Conservation (phyloP, 306 rosid genomes). For the Datisca glomerata region DNA sequence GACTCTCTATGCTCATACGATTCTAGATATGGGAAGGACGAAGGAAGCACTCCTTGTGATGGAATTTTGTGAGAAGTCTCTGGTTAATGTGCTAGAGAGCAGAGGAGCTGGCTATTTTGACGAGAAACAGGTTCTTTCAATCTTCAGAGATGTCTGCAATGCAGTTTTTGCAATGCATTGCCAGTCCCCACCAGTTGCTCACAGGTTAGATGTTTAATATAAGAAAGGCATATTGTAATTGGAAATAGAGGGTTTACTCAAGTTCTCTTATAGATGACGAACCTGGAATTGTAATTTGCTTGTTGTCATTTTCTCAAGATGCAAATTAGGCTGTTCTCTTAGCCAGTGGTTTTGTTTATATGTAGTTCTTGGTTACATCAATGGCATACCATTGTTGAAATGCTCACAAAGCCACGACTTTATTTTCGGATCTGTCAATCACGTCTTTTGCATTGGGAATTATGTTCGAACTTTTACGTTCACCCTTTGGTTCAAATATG, state of each 20-base stretch:
- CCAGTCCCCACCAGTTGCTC: conserved; percentile 86
- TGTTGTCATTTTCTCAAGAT: neutral
- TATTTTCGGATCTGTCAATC: no score
- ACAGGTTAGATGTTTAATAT: no score
- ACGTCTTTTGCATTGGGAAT: no score
- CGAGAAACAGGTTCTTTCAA: conserved; percentile 64
- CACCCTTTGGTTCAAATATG: no score
- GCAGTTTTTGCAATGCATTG: conserved; percentile 96
- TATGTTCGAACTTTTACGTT: no score
- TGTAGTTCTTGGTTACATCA: neutral
- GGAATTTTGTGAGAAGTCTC: conserved; percentile 88
- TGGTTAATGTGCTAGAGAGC: conserved; percentile 80
- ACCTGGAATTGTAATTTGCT: no score
- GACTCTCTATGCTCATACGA: conserved; percentile 61
- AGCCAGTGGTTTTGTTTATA: neutral
- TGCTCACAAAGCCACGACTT: no score
- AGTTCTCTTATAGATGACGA: no score
- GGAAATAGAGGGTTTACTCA: no score
- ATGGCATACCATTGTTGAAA: no score
- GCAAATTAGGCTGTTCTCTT: neutral
- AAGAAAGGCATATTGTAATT: no score
- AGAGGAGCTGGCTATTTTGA: conserved; percentile 83
- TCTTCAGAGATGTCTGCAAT: conserved; percentile 87
- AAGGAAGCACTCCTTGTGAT: conserved; percentile 90
- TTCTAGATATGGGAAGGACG: conserved; percentile 86